Evolutionary conservation across 31 red algal genomes (phyloP), one percentile per base, ranked within the genome.

Genomic region (Odonthalia washingtoniensis): DNA sequence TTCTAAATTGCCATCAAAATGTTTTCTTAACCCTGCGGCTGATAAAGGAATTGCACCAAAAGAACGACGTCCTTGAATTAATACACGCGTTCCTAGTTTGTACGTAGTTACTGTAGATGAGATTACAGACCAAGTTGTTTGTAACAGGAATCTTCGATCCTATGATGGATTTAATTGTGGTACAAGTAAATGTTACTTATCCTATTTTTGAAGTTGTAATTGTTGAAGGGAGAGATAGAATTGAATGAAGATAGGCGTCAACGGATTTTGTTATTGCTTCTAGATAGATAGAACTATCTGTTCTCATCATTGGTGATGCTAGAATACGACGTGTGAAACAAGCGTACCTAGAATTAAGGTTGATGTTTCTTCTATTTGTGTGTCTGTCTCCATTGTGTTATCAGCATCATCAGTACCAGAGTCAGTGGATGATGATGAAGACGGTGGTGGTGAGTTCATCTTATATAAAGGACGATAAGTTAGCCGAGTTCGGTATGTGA

Each of bases 41-140:
- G 95, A 94, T 1, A 97, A 81, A 45, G 95, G 95, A 40, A 97
- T 81, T 45, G 88, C 95, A 24, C 95, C 91, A 53, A 87, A 94
- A 18, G 74, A 42, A 28, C 80, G 44, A 0, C 87, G 70, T 5
- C 95, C 75, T 77, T 97, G 95, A 41, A 87, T 84, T n/a, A 91
- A 66, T 18, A 97, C 81, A 33, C 86, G 81, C 3, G 73, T 80
- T 42, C 80, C 74, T 4, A 86, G 57, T 21, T 40, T 30, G 37
- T 36, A 42, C 30, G 49, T 45, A n/a, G 36, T 38, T 21, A 74
- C 85, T 14, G 83, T 84, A 27, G 82, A 81, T 16, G 41, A 26
- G 6, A 89, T 40, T 2, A 97, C 74, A 33, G 79, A 85, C 91
- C 91, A 97, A 26, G 78, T 43, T 35, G 92, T 57, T 61, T 81